Evolutionary conservation across 2,329 filamentous ascomycete species (phyloP).

Genomic region (Rhynchosporium graminicola): DNA sequence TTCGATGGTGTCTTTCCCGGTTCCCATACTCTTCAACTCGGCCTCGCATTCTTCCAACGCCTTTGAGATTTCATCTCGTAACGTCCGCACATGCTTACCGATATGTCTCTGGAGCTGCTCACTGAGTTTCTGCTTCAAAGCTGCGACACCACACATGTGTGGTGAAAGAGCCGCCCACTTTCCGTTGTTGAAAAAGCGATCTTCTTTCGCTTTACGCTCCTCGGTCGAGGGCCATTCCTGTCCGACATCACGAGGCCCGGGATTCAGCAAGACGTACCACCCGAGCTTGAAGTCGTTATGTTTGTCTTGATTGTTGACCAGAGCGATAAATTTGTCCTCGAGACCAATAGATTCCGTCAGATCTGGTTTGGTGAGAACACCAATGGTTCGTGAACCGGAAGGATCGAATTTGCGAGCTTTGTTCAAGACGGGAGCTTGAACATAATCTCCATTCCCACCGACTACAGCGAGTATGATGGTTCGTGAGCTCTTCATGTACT

Average conservation of each 20-base stretch:
- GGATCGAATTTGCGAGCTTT: constrained; percentile 42
- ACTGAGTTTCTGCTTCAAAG: constrained; percentile 22
- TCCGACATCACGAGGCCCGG: constrained; percentile 13
- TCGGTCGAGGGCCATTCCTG: constrained; percentile 19
- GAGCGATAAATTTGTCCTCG: constrained; percentile 23
- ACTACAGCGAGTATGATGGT: constrained; percentile 52
- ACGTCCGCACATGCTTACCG: constrained; percentile 19
- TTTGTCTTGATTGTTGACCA: constrained; percentile 24
- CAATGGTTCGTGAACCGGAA: constrained; percentile 43
- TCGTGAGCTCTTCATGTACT: constrained; percentile 56
- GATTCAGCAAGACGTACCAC: constrained; percentile 25
- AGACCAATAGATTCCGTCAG: constrained; percentile 21
- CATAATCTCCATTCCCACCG: constrained; percentile 25
- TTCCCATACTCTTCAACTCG: constrained; percentile 22
- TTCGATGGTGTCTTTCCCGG: constrained; percentile 20
- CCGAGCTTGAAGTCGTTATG: constrained; percentile 23
- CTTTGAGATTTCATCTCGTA: constrained; percentile 18
- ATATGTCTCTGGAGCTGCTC: constrained; percentile 25
- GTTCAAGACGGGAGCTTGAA: constrained; percentile 22
- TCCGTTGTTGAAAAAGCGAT: constrained; percentile 21
- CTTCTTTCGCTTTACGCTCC: constrained; percentile 18
- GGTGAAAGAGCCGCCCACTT: constrained; percentile 21
- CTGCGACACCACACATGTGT: constrained; percentile 17
- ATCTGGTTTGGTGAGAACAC: constrained; percentile 60
- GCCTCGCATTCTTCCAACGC: constrained; percentile 20